phyloP scores from a whole-genome alignment of 2,329 filamentous ascomycete genomes.

The Raffaelea arxii region DNA sequence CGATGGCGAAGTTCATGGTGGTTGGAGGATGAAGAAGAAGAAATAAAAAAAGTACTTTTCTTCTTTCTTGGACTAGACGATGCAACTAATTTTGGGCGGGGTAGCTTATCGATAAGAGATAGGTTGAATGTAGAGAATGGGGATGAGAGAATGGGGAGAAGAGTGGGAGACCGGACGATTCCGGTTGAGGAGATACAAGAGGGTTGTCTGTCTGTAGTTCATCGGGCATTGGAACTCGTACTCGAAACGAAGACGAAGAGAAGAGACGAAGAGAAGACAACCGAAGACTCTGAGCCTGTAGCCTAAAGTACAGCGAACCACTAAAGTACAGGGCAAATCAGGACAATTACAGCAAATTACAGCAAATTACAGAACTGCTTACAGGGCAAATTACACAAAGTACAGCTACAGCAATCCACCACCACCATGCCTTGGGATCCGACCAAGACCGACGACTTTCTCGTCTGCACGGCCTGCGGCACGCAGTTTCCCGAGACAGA shows the following conservation, averaged over 20 bases:
- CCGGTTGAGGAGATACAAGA: not conserved
- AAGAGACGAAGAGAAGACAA: too few species aligned
- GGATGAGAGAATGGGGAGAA: not conserved
- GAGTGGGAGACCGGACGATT: not conserved
- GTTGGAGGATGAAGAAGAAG: not conserved
- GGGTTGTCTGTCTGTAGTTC: too few species aligned
- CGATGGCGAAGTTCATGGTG: conserved; percentile 60
- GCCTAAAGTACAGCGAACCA: too few species aligned
- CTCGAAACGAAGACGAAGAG: too few species aligned
- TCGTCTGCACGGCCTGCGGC: conserved; percentile 60
- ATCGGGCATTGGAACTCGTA: too few species aligned
- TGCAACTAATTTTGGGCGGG: conserved; percentile 1
- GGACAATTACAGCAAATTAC: too few species aligned
- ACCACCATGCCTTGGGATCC: conserved; percentile 8
- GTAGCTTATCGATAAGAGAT: conserved; percentile 7
- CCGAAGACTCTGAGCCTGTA: too few species aligned
- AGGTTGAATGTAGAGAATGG: not conserved
- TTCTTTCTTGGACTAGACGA: not conserved
- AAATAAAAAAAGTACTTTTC: not conserved
- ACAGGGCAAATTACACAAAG: too few species aligned
- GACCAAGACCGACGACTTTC: conserved; percentile 14
- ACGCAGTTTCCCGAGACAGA: conserved; percentile 55
- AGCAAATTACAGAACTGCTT: too few species aligned
- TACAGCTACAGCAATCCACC: not conserved
- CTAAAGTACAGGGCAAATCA: too few species aligned